Evolutionary conservation across 148 eudicot species (phyloP).

Genomic region (Vaccinium vitisidaea): DNA sequence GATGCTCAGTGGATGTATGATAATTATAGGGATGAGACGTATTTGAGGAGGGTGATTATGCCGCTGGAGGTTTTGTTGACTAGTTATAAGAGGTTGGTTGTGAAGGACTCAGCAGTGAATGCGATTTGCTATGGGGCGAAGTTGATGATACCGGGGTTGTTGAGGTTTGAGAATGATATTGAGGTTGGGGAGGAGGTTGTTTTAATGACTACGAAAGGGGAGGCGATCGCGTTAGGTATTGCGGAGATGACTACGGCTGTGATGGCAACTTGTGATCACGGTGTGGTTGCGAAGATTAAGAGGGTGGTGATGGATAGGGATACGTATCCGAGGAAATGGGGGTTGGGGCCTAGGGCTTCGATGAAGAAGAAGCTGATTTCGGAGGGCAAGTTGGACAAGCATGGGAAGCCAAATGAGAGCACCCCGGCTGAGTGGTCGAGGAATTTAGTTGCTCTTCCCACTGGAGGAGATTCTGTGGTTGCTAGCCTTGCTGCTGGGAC

Average conservation of each 20-base stretch:
- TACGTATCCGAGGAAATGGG: conserved; percentile 98
- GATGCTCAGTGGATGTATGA: conserved; percentile 93
- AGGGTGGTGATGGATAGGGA: conserved; percentile 98
- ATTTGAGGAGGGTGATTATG: conserved; percentile 83
- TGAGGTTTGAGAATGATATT: conserved; percentile 93
- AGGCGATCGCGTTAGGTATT: conserved; percentile 90
- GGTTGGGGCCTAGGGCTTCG: conserved; percentile 84
- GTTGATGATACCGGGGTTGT: conserved; percentile 91
- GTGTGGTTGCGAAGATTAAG: conserved; percentile 92
- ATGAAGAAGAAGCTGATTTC: conserved; percentile 89
- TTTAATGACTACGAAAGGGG: conserved; percentile 91
- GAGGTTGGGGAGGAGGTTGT: conserved; percentile 92
- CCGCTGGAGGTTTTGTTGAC: conserved; percentile 83
- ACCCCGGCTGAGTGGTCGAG: conserved; percentile 90
- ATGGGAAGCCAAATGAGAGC: conserved; percentile 68
- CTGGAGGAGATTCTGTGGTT: conserved; percentile 74
- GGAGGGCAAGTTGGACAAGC: conserved; percentile 86
- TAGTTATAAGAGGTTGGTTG: conserved; percentile 88
- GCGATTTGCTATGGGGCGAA: conserved; percentile 95
- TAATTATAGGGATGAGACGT: conserved; percentile 84
- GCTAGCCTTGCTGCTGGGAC: conserved; percentile 65
- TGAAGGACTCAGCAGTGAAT: conserved; percentile 92
- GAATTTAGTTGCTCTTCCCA: conserved; percentile 64
- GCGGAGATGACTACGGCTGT: conserved; percentile 99
- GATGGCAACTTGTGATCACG: conserved; percentile 99